Base-by-base conservation (phyloP, 345 rosid species). In the Aquilaria sinensis region DNA sequence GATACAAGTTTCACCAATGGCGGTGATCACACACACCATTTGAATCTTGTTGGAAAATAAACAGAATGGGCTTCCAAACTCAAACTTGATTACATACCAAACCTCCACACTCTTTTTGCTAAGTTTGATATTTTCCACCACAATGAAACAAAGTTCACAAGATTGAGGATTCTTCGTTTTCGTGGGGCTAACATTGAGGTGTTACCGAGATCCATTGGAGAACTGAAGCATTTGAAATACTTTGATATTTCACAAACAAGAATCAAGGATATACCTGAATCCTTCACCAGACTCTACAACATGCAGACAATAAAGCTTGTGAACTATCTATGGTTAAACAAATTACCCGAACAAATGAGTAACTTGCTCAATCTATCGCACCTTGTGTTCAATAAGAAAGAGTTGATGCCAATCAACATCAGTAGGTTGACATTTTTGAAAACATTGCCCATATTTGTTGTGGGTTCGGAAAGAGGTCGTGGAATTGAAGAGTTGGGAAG, bases 201-300 rank as follows among this genome's bases (percentile, higher is more conserved):
- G 13, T 37, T 69, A 43, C 51, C 78, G 2, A 13, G 23, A 0
- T 66, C 74, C 7, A 66, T 74, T 37, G 54, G 62, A 1, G 32
- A 45, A 23, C 6, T 66, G 53, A 66, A 53, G 48, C 71, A 58
- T 47, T 66, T 74, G 58, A 65, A 70, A 31, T 74, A 56, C 49
- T 43, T 74, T 51, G 61, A 69, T 29, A 41, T 74, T 15, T 66
- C 78, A 15, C 2, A 6, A 5, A 61, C 68, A 15, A 0, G 0
- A 0, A 58, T 62, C 10, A 2, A 9, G 9, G 48, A 2, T 5
- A 37, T 74, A 1, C 69, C 71, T 0, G 32, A 16, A 12, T 70
- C 57, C 30, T 31, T 61, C 30, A 57, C 47, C 9, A 32, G 52
- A n/a, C 64, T 74, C 15, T 70, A 57, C 48, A 67, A 16, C 43